These are phyloP conservation scores for Syzygium syzygioides DNA, from an alignment of 441 rosid species.

Conservation along the genomic window DNA sequence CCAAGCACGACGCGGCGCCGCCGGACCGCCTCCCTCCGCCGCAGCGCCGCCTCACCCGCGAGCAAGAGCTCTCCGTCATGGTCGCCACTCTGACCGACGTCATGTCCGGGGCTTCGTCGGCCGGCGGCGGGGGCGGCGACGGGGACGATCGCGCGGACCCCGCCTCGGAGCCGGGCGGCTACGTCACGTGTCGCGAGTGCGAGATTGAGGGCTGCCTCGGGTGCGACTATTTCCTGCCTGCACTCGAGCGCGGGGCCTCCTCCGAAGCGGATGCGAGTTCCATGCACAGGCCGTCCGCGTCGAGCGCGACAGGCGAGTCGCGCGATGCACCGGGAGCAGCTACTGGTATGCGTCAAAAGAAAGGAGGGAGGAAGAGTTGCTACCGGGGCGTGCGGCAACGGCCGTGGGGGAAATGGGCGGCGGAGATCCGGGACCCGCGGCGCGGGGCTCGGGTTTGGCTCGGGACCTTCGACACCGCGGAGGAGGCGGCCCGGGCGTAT, in stretches of 20 bases:
- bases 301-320: neutral
- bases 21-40: neutral
- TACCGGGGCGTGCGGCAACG: slow-evolving; percentile 91
- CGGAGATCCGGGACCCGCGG: slow-evolving; percentile 83
- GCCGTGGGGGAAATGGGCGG: slow-evolving; percentile 98
- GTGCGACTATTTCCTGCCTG: slow-evolving; percentile 66
- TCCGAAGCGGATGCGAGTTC: neutral
- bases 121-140: neutral
- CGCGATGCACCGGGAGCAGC: neutral
- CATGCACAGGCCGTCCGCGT: neutral
- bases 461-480: slow-evolving; percentile 79
- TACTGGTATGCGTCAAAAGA: neutral
- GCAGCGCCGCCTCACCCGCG: slow-evolving; percentile 25
- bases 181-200: slow-evolving; percentile 58
- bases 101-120: slow-evolving; percentile 13
- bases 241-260: slow-evolving; percentile 1
- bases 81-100: slow-evolving; percentile 56
- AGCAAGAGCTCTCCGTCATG: slow-evolving; percentile 56
- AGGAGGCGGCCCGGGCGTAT: slow-evolving; percentile 88
- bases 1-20: slow-evolving; percentile 1
- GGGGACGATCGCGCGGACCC: neutral
- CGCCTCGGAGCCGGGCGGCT: slow-evolving; percentile 14
- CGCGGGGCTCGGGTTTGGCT: slow-evolving; percentile 78
- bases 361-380: slow-evolving; percentile 36
- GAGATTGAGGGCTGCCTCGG: slow-evolving; percentile 62